Evolutionary conservation across 441 rosid genomes (phyloP).

Genomic region (Raphanus hybrid): DNA sequence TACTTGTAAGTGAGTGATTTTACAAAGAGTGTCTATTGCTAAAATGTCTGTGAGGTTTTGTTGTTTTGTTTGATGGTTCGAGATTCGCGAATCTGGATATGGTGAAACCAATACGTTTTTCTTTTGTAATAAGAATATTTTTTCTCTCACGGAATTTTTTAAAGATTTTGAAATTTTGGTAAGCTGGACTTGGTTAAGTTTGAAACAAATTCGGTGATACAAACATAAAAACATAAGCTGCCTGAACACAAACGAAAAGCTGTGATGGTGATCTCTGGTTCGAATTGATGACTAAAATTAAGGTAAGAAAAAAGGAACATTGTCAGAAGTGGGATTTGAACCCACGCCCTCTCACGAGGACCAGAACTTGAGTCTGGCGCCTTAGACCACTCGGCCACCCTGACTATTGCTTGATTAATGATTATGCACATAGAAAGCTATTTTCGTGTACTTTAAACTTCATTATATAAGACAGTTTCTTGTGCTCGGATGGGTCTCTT

Average conservation of each 20-base stretch:
- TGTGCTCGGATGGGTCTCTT: background rate
- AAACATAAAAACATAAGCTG: background rate
- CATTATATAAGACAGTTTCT: background rate
- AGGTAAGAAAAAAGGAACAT: background rate
- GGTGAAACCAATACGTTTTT: background rate
- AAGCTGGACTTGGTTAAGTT: background rate
- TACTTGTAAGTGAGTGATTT: conserved; percentile 43
- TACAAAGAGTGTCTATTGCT: background rate
- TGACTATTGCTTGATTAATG: conserved; percentile 43
- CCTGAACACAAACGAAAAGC: background rate
- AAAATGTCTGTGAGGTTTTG: conserved; percentile 6
- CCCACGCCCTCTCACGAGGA: conserved; percentile 88
- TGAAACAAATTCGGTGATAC: background rate
- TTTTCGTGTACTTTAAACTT: background rate
- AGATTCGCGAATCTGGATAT: background rate
- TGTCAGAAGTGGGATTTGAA: conserved; percentile 57
- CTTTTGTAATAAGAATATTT: conserved; percentile 7
- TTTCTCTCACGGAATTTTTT: background rate
- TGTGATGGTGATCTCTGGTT: background rate
- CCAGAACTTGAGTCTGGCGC: conserved; percentile 99
- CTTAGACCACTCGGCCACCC: conserved; percentile 99
- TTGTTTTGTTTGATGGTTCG: background rate
- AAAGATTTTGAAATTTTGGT: background rate
- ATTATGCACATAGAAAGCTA: too few species aligned
- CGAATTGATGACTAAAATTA: background rate